Evolutionary conservation across 2,329 filamentous ascomycete genomes (phyloP).

Genomic region (Colletotrichum tabaci): DNA sequence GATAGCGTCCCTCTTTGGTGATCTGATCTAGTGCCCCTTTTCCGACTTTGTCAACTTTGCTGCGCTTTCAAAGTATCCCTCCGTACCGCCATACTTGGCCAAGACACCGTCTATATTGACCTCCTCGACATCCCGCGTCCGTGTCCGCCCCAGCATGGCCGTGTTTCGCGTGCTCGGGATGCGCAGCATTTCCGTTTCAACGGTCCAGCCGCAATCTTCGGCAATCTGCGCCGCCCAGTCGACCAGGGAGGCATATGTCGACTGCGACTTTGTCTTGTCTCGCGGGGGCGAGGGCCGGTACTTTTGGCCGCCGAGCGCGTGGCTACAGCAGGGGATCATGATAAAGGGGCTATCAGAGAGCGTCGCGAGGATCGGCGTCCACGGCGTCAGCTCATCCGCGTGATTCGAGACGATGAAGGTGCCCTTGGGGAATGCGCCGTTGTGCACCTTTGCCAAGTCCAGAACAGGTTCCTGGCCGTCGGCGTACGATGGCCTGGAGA

Average conservation of each 20-base stretch:
- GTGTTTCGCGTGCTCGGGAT: constrained; percentile 95
- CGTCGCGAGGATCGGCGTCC: constrained; percentile 91
- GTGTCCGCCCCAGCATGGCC: constrained; percentile 79
- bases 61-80: constrained; percentile 73
- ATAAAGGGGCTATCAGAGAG: constrained; percentile 86
- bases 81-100: constrained; percentile 67
- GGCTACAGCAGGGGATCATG: constrained; percentile 95
- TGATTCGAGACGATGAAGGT: constrained; percentile 98
- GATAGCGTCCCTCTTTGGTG: background rate
- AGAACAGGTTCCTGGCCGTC: constrained; percentile 41
- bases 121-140: constrained; percentile 48
- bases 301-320: constrained; percentile 81
- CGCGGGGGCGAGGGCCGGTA: constrained; percentile 77
- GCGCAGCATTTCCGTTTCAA: constrained; percentile 87
- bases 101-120: constrained; percentile 62
- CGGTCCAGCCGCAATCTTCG: constrained; percentile 78
- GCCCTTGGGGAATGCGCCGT: constrained; percentile 77
- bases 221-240: constrained; percentile 82
- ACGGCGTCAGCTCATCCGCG: constrained; percentile 94
- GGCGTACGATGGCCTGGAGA: constrained; percentile 44
- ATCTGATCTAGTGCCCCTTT: constrained; percentile 54
- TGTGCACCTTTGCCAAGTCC: constrained; percentile 54
- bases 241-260: constrained; percentile 87
- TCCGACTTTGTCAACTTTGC: constrained; percentile 70
- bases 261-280: constrained; percentile 67